Base-by-base conservation (phyloP, 441 rosid genomes). In the Dalechampia spathulata region DNA sequence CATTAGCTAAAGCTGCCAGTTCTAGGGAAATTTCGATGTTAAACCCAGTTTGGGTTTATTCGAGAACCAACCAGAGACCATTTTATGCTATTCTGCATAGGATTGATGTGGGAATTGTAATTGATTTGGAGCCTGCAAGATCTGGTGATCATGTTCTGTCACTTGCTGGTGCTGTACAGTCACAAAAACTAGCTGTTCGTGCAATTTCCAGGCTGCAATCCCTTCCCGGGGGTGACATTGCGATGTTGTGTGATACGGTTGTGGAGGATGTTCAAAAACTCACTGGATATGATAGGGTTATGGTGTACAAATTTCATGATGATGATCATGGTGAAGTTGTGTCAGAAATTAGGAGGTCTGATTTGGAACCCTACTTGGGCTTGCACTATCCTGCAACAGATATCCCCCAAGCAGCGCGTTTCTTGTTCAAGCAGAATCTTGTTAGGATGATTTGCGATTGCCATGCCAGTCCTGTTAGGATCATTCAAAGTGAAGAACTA, bases 251-350 rank as follows among this genome's bases (percentile, higher is more conserved):
- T 65, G 97, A 90, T 47, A 76, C 92, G 3, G 75, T 86, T 61
- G 95, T 81, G 55, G 93, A 90, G 75, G 97, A 89, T 71, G 83
- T 86, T 30, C 88, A 79, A 51, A 81, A 76, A 53, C 83, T 86
- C 41, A 84, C 90, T 0, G 95, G 95, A 19, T 89, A 78, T 70
- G 93, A 89, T 57, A 78, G 97, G 61, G 90, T 90, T 28, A 90
- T 90, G 95, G 80, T 83, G 1, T 90, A 84, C 51, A 83, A 78
- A 68, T 86, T 90, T 64, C 95, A 90, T 63, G 93, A 82, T 41
- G 95, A 86, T 73, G 87, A 80, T 49, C 95, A 86, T 58, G 97
- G 97, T 27, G 88, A 90, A 69, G 87, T 86, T 52, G 71, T 90
- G 14, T 84, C 95, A 0, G 97, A 90, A 78, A 81, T 82, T 9